Base-by-base conservation (phyloP, 805 yeast species). In the Jamesozyma piceae region DNA sequence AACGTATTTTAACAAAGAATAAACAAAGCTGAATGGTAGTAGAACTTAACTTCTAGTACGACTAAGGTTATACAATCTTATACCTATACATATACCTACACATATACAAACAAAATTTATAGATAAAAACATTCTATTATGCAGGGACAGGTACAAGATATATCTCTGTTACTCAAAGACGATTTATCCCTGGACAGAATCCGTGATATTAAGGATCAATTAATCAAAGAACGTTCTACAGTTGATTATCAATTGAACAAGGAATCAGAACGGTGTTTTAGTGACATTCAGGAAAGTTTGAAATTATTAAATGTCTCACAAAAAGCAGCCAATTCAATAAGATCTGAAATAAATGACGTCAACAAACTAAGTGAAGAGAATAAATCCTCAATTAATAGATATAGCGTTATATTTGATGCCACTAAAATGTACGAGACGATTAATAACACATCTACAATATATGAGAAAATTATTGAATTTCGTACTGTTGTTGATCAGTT, bases 241-340 rank as follows among this genome's bases (percentile, higher is more conserved):
- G 67, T 87, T 11, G 95, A 86, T 51, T 69, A 80, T 38, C 90
- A 87, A 56, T 67, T 90, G 49, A 77, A 75, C 52, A 64, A 82
- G 33, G 82, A 81, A 39, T 75, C 86, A n/a, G 77, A 75, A 54
- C 71, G 71, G 32, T 86, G 79, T 50, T 73, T 77, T 44, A 78
- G 75, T 36, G 63, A 74, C 8, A 73, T 83, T 1, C 63, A 75
- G 49, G 65, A 68, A 1, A 68, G 70, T 33, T 49, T 73, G 39
- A 57, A 66, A n/a, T 48, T 57, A 18, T 52, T 73, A 36, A 61
- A 65, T 24, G 38, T 51, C 5, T 64, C 73, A 9, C 71, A 68
- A 40, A 65, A 64, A 32, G 73, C 77, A 43, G 68, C 82, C 33
- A 68, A 68, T 37, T 63, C 66, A 32, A 64, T 84, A 41, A 74